These are phyloP conservation scores for Aspergillus niger DNA, from an alignment of 2,329 filamentous ascomycete species.

Conservation along the genomic window DNA sequence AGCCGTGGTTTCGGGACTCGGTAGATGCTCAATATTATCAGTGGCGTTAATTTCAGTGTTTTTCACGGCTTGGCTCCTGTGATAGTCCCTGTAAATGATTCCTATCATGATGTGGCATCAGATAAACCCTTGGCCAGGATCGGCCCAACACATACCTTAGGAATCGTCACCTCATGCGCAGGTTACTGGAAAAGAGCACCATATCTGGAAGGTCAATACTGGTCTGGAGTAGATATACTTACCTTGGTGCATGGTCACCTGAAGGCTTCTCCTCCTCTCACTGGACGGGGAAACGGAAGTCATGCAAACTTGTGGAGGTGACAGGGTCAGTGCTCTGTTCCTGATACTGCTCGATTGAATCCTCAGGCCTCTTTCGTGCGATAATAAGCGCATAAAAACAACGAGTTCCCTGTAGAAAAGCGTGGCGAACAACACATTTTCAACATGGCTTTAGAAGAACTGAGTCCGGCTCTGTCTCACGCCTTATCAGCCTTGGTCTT, in stretches of 20 bases:
- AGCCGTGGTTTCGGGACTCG: neutral
- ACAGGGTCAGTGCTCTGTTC: neutral
- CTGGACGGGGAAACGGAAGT: neutral
- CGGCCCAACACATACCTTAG: neutral
- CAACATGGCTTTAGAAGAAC: constrained; percentile 1
- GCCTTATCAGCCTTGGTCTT: constrained; percentile 4
- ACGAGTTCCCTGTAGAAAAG: neutral
- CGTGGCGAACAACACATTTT: neutral
- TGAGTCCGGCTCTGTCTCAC: neutral
- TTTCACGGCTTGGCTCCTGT: neutral
- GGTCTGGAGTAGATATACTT: neutral
- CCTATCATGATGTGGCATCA: neutral
- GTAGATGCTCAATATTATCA: neutral
- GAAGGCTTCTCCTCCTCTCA: neutral
- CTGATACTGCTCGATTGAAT: neutral
- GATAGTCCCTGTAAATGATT: neutral
- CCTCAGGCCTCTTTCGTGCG: neutral
- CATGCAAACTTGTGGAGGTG: neutral
- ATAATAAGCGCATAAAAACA: neutral
- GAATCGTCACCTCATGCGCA: neutral
- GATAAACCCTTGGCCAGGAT: neutral
- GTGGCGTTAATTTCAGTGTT: neutral
- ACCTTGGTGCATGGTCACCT: neutral
- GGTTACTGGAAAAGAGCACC: constrained; percentile 20
- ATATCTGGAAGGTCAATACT: constrained; percentile 17